phyloP scores from a whole-genome alignment of 192 early-diverging fungal genomes.

The Mortierella claussenii region DNA sequence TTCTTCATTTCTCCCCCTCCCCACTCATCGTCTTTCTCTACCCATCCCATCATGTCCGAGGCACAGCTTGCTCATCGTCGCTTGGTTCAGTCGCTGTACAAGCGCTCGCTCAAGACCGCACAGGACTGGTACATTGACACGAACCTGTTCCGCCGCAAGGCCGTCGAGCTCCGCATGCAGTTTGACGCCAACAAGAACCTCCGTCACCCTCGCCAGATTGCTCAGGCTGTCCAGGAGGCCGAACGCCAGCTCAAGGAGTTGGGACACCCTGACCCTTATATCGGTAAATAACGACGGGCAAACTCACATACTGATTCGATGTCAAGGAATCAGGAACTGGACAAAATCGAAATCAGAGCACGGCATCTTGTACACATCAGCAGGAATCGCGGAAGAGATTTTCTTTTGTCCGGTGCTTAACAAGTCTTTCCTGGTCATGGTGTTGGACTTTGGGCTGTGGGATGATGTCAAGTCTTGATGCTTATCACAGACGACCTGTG shows the following conservation, averaged over 20 bases:
- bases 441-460: too few species aligned
- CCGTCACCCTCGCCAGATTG: conserved; percentile 76
- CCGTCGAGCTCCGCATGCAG: conserved; percentile 82
- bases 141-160: conserved; percentile 80
- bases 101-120: conserved; percentile 80
- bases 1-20: not conserved
- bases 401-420: too few species aligned
- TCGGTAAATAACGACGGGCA: conserved; percentile 62
- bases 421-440: too few species aligned
- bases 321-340: too few species aligned
- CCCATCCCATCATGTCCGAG: conserved; percentile 44
- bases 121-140: conserved; percentile 93
- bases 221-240: conserved; percentile 71
- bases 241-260: conserved; percentile 80
- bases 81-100: conserved; percentile 87
- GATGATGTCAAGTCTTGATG: too few species aligned
- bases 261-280: conserved; percentile 87
- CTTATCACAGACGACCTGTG: too few species aligned
- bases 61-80: conserved; percentile 69
- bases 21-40: not conserved
- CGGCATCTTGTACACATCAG: too few species aligned
- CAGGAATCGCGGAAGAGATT: too few species aligned
- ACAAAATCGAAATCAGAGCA: too few species aligned
- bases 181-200: conserved; percentile 87
- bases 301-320: too few species aligned